These are phyloP conservation scores for Uncinocarpus reesii DNA, from an alignment of 2,329 filamentous ascomycete species.

Conservation along the genomic window DNA sequence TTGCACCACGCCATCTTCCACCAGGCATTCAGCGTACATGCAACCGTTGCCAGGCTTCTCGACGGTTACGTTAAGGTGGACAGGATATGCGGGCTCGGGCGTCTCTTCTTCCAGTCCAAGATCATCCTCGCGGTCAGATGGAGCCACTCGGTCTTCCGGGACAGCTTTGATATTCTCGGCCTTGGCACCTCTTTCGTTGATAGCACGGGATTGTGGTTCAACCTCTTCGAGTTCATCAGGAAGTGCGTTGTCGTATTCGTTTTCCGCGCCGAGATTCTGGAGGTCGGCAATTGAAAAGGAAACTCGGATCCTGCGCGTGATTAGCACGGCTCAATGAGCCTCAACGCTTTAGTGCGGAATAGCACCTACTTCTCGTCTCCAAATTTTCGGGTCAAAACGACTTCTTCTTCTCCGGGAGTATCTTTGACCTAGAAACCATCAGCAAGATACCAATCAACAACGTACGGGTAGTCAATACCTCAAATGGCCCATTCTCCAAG, in stretches of 20 bases:
- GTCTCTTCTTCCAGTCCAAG: conserved; percentile 43
- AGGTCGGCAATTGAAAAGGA: conserved; percentile 79
- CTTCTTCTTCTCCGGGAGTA: conserved; percentile 72
- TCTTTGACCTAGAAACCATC: conserved; percentile 50
- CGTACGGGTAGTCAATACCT: conserved; percentile 44
- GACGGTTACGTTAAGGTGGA: conserved; percentile 72
- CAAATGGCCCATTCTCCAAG: conserved; percentile 71
- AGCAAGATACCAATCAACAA: background rate
- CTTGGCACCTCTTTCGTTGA: conserved; percentile 44
- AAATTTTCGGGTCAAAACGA: conserved; percentile 70
- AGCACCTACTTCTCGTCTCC: conserved; percentile 71
- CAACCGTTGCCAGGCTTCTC: conserved; percentile 81
- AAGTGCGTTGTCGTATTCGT: conserved; percentile 50
- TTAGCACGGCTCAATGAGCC: no score
- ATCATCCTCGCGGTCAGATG: conserved; percentile 49
- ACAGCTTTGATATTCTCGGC: conserved; percentile 46
- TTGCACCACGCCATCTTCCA: conserved; percentile 74
- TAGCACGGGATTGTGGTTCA: conserved; percentile 42
- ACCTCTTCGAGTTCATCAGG: conserved; percentile 49
- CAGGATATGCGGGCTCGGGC: conserved; percentile 57
- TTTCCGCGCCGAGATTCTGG: conserved; percentile 52
- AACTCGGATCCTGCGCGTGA: conserved; percentile 54
- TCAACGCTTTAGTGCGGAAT: background rate
- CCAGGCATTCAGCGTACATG: conserved; percentile 73
- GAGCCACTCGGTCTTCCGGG: conserved; percentile 47